Conservation (phyloP, 305 asterid species). For the Plantago lanceolata region DNA sequence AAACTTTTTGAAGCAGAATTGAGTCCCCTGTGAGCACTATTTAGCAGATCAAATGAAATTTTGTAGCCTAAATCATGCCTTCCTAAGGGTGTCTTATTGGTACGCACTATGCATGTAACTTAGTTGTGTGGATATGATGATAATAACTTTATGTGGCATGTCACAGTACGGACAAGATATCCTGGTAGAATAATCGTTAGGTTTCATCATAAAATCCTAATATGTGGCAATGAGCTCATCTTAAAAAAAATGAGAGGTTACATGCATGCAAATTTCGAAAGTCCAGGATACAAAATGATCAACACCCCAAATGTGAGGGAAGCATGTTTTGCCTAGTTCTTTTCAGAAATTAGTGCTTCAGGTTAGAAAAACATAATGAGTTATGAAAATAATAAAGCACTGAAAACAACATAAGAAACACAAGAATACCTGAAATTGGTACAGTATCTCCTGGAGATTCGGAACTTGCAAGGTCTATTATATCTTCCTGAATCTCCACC, state of each 20-base stretch:
- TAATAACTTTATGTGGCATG: too few species aligned
- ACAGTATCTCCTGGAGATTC: slow-evolving; percentile 36
- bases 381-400: slow-evolving; percentile 1
- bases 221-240: background rate
- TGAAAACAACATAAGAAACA: slow-evolving; percentile 11
- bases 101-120: too few species aligned
- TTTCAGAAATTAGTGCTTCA: background rate
- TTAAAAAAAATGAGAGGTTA: background rate
- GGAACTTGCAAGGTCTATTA: slow-evolving; percentile 32
- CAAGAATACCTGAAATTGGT: slow-evolving; percentile 33
- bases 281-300: background rate
- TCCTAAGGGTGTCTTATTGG: too few species aligned
- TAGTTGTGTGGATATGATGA: too few species aligned
- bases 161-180: background rate
- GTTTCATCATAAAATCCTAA: background rate
- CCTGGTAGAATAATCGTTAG: background rate
- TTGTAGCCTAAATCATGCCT: too few species aligned
- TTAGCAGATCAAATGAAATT: too few species aligned
- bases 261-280: background rate
- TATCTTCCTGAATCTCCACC: slow-evolving; percentile 38
- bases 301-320: background rate
- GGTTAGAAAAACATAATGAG: background rate
- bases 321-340: background rate
- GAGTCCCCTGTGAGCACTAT: too few species aligned
- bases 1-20: too few species aligned